Conservation (phyloP, 2,329 filamentous ascomycete genomes). For the Camptophora hylomeconis region DNA sequence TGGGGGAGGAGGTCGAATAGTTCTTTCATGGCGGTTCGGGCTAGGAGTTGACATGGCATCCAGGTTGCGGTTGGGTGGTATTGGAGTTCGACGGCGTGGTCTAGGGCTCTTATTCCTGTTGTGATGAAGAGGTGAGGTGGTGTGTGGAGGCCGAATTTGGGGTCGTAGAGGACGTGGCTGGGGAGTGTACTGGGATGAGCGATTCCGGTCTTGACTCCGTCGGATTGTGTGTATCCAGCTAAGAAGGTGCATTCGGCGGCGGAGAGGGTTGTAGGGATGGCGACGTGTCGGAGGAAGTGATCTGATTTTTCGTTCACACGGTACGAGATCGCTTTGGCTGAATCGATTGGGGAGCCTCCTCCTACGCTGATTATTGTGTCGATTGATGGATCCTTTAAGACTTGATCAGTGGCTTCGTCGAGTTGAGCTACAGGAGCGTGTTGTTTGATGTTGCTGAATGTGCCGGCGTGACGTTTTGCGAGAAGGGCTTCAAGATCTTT, state of each 20-base stretch:
- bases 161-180: constrained; percentile 31
- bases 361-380: constrained; percentile 44
- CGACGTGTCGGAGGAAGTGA: constrained; percentile 32
- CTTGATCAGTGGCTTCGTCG: constrained; percentile 37
- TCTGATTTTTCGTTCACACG: constrained; percentile 27
- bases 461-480: constrained; percentile 32
- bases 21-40: constrained; percentile 30
- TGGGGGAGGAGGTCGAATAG: constrained; percentile 36
- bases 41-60: constrained; percentile 35
- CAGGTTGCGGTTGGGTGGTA: constrained; percentile 41
- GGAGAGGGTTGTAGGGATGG: constrained; percentile 37
- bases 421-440: constrained; percentile 43
- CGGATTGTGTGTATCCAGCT: constrained; percentile 37
- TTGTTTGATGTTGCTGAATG: constrained; percentile 41
- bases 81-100: constrained; percentile 42
- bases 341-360: constrained; percentile 43
- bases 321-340: constrained; percentile 34
- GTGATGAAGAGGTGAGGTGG: constrained; percentile 37
- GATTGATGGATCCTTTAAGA: constrained; percentile 32
- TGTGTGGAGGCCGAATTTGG: constrained; percentile 37
- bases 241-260: constrained; percentile 43
- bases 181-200: constrained; percentile 15
- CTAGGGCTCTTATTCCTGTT: constrained; percentile 41
- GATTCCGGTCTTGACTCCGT: constrained; percentile 37
- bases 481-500: constrained; percentile 38